Percentiles rank a stretch among this genome's conserved stretches.
phyloP scores from a whole-genome alignment of 1,139 yeast genomes.

The Diutina ranongensis region DNA sequence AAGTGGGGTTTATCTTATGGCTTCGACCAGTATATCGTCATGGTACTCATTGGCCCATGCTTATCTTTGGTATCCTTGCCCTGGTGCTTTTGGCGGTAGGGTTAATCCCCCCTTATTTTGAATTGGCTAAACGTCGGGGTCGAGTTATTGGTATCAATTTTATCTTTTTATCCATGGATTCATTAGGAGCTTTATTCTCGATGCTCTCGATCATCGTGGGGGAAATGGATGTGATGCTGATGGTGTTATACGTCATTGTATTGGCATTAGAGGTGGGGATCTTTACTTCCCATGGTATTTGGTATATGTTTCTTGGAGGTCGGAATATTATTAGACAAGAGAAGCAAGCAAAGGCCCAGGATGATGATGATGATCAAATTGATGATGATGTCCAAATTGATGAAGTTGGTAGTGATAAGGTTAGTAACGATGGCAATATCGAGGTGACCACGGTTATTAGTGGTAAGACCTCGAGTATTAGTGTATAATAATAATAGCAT shows the following conservation, averaged over 20 bases:
- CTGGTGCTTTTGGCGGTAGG: conserved; percentile 68
- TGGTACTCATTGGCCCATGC: conserved; percentile 65
- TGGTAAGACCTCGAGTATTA: too few species aligned
- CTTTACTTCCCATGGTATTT: conserved; percentile 52
- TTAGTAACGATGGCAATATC: neutral
- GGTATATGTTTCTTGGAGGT: conserved; percentile 37
- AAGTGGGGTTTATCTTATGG: conserved; percentile 64
- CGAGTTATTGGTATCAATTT: conserved; percentile 84
- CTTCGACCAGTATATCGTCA: conserved; percentile 50
- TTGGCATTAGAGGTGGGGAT: conserved; percentile 71
- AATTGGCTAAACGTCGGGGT: conserved; percentile 67
- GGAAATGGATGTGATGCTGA: conserved; percentile 61
- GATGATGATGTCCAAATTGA: neutral
- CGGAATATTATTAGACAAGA: neutral
- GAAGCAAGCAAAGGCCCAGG: neutral
- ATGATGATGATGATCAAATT: neutral
- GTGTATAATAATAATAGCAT: too few species aligned
- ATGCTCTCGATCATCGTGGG: conserved; percentile 56
- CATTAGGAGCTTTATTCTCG: conserved; percentile 71
- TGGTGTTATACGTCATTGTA: conserved; percentile 61
- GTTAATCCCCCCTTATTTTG: conserved; percentile 80
- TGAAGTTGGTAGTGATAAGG: neutral
- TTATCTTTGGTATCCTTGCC: conserved; percentile 71
- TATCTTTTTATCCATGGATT: conserved; percentile 65
- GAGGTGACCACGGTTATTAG: too few species aligned